Evolutionary conservation across 1,284 basidiomycete species (phyloP).

Genomic region (Ceratorhiza oryzae-sativae): DNA sequence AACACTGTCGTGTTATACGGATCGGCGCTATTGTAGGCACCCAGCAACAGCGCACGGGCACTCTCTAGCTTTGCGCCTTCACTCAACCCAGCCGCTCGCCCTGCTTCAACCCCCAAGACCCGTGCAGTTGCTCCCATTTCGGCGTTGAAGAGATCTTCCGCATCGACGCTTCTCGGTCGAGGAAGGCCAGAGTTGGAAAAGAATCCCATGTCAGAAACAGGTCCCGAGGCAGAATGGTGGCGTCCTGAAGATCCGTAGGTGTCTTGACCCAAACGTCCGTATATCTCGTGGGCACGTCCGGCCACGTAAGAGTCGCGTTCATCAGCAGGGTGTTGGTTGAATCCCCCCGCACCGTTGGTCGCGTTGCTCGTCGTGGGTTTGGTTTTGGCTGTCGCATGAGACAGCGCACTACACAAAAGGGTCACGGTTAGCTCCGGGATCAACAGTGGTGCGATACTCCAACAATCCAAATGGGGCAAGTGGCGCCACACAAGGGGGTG

Average conservation of each 20-base stretch:
- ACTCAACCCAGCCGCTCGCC: conserved; percentile 3
- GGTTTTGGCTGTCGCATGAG: conserved; percentile 86
- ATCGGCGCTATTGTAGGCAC: conserved; percentile 82
- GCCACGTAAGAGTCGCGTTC: conserved; percentile 32
- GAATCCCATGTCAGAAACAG: neutral
- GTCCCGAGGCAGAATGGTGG: neutral
- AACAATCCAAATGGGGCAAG: conserved; percentile 21
- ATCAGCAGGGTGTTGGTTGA: conserved; percentile 44
- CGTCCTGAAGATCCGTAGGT: neutral
- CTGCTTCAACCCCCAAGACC: conserved; percentile 9
- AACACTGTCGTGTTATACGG: conserved; percentile 94
- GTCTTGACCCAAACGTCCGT: conserved; percentile 3
- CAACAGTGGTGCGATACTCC: conserved; percentile 1
- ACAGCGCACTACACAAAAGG: conserved; percentile 74
- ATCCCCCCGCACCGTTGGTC: neutral
- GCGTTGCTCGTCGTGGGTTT: conserved; percentile 55
- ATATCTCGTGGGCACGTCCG: conserved; percentile 18
- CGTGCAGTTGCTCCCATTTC: neutral
- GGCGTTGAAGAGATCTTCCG: conserved; percentile 33
- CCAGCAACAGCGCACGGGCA: conserved; percentile 77
- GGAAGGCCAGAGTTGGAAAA: neutral
- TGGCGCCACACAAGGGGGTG: conserved; percentile 15
- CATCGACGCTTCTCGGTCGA: conserved; percentile 27
- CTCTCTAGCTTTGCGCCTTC: conserved; percentile 30
- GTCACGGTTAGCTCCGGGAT: conserved; percentile 43